Percentiles rank a stretch among this genome's conserved stretches.
These are phyloP conservation scores for Pogostemon cablin DNA, from an alignment of 257 asterid genomes.

Conservation along the genomic window DNA sequence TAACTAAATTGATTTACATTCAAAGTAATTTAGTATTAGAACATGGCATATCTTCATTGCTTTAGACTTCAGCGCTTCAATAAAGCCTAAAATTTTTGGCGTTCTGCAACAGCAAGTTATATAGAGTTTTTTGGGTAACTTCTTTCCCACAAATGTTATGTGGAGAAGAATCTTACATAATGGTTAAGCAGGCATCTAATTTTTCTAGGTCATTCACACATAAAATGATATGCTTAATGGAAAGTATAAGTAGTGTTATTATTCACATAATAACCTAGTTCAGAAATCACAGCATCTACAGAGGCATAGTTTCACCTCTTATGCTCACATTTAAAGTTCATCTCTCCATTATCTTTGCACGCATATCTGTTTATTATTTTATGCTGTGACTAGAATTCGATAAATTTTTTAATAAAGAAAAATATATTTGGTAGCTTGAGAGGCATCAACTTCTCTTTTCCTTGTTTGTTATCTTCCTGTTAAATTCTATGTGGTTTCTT, in stretches of 20 bases:
- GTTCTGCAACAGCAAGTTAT: conserved; percentile 68
- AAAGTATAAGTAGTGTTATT: too few relatives aligned
- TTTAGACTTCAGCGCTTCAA: conserved; percentile 84
- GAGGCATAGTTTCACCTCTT: conserved; percentile 12
- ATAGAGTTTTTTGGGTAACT: conserved; percentile 22
- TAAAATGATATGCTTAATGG: not conserved
- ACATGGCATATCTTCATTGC: conserved; percentile 75
- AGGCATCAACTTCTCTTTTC: too few relatives aligned
- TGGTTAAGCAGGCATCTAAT: not conserved
- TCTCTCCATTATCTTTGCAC: not conserved
- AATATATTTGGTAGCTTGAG: too few relatives aligned
- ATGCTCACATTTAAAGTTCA: not conserved
- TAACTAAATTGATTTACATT: too few relatives aligned
- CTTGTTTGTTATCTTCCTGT: too few relatives aligned
- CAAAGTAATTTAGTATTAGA: conserved; percentile 26
- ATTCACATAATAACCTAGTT: not conserved
- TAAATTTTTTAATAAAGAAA: too few relatives aligned
- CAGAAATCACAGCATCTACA: conserved; percentile 7
- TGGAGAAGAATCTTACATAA: not conserved
- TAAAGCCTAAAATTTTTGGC: conserved; percentile 70
- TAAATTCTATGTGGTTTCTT: too few relatives aligned
- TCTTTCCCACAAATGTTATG: not conserved
- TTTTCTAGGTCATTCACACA: conserved; percentile 5
- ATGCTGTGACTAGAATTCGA: too few relatives aligned
- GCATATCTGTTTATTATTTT: too few relatives aligned